Evolutionary conservation across 495 filamentous ascomycete genomes (phyloP), one percentile per base, ranked within the genome.

Genomic region (Xylaria scruposa): DNA sequence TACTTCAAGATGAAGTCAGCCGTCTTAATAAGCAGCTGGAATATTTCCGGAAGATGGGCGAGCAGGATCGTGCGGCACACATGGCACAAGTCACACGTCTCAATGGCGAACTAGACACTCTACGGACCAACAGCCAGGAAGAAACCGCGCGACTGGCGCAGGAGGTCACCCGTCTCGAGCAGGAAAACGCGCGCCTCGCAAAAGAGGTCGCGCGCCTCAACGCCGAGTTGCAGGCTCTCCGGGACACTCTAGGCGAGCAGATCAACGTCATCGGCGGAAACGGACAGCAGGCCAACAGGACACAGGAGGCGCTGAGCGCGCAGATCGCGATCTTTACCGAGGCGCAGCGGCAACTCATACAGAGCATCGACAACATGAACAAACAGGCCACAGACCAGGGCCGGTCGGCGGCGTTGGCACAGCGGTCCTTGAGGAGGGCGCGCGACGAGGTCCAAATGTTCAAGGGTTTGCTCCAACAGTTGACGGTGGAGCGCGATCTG

Each of bases 401-500:
- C 26, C 38, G 29, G 13, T 10, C n/a, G 42, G 59, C 56, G 42
- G 67, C 46, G 2, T 67, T 65, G 54, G 15, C 19, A 17, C 29
- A 36, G 9, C 64, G 71, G 21, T 15, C 21, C 15, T 6, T 56
- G 13, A 13, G 6, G 31, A 24, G n/a, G 17, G 49, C 61, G 4
- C 53, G 42, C 9, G 36, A 26, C 1, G 61, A 60, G 65, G 51
- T 36, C 17, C 36, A 47, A 8, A 38, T 21, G 46, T 42, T 24
- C 26, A 6, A 13, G 62, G 6, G 2, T 7, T 17, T 68, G 17
- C 12, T 61, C 1, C 1, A 51, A 5, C 15, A 46, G 13, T 4
- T 59, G 49, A 44, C 19, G 29, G 15, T 49, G 12, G 8, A 54
- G 56, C 69, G 69, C 31, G 69, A 71, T 31, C 33, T 42, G 26